Conservation (phyloP, 2,329 filamentous ascomycete genomes). For the Allantophomopsis lycopodina region DNA sequence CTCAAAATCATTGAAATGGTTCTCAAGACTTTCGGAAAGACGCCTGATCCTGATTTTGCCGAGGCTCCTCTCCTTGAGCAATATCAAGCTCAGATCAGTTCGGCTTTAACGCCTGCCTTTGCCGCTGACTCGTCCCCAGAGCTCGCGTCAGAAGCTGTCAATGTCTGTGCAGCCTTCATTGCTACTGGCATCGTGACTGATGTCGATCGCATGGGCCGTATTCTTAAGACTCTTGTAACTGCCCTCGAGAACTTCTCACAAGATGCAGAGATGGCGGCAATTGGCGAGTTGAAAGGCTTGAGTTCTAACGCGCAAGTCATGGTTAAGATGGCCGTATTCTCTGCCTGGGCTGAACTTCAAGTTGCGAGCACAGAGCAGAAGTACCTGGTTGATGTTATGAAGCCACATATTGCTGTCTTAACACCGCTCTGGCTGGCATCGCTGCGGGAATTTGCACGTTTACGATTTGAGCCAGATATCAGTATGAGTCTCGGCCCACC, state of each 20-base stretch:
- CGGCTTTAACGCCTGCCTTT: slow-evolving; percentile 90
- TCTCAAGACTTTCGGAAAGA: slow-evolving; percentile 90
- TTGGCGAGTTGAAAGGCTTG: slow-evolving; percentile 83
- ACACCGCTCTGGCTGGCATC: slow-evolving; percentile 92
- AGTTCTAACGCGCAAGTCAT: slow-evolving; percentile 96
- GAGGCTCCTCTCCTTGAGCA: slow-evolving; percentile 94
- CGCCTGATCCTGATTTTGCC: slow-evolving; percentile 92
- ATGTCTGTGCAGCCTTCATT: slow-evolving; percentile 96
- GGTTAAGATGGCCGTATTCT: slow-evolving; percentile 96
- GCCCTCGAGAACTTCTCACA: slow-evolving; percentile 85
- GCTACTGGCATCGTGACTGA: slow-evolving; percentile 95
- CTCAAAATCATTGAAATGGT: slow-evolving; percentile 89
- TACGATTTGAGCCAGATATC: slow-evolving; percentile 94
- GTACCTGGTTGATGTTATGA: slow-evolving; percentile 78
- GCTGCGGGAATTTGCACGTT: slow-evolving; percentile 79
- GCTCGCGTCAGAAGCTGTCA: slow-evolving; percentile 87
- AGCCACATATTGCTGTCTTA: slow-evolving; percentile 77
- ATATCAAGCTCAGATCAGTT: slow-evolving; percentile 97
- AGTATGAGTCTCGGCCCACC: slow-evolving; percentile 78
- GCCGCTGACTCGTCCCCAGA: slow-evolving; percentile 92
- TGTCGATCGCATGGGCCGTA: slow-evolving; percentile 96
- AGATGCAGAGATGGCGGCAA: slow-evolving; percentile 68
- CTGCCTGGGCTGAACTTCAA: slow-evolving; percentile 93
- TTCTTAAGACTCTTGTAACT: slow-evolving; percentile 82
- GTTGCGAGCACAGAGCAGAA: slow-evolving; percentile 87